phyloP scores from a whole-genome alignment of 805 yeast species.

The Lachancea dasiensis region DNA sequence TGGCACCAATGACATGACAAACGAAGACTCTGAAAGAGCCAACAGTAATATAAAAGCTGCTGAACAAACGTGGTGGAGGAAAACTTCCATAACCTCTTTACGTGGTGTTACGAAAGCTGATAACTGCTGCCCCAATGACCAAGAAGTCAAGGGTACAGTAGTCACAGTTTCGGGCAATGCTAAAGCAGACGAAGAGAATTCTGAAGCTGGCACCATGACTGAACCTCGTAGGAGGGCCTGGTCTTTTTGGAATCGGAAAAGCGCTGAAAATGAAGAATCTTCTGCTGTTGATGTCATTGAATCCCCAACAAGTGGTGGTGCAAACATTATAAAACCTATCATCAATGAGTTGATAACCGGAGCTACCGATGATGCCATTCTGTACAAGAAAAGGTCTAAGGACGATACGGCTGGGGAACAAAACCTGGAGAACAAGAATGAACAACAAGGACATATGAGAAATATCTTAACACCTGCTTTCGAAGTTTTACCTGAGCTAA shows the following conservation, averaged over 20 bases:
- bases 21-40: background rate
- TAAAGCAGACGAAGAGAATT: background rate
- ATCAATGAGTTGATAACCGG: conserved; percentile 12
- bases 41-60: background rate
- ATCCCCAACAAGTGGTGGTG: background rate
- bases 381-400: conserved; percentile 17
- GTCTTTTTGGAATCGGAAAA: conserved; percentile 21
- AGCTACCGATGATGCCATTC: conserved; percentile 16
- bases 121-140: background rate
- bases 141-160: background rate
- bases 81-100: conserved; percentile 9
- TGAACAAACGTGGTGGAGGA: conserved; percentile 14
- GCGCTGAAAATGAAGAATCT: conserved; percentile 3
- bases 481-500: conserved; percentile 25
- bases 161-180: background rate
- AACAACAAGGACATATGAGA: conserved; percentile 17
- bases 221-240: conserved; percentile 16
- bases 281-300: conserved; percentile 6
- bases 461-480: conserved; percentile 30
- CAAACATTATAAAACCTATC: conserved; percentile 1
- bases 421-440: conserved; percentile 9
- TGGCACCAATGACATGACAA: background rate
- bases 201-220: background rate
- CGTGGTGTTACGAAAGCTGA: conserved; percentile 2
- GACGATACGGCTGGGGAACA: conserved; percentile 13